Base-by-base conservation (phyloP, 2,329 filamentous ascomycete species). In the Acephala macrosclerotiorum region DNA sequence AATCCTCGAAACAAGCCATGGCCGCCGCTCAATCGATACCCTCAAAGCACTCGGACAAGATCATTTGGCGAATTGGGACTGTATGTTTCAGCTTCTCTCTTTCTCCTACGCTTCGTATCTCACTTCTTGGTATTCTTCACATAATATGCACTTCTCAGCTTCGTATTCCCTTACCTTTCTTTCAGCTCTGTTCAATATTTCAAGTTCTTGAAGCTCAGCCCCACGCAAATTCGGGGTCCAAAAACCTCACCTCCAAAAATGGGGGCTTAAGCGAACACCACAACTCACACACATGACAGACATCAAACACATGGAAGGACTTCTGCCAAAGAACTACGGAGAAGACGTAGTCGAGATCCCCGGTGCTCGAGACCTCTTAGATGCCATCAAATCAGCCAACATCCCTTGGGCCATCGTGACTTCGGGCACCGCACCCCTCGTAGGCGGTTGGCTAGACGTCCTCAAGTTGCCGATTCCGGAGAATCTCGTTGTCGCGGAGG, bases 1-100 rank as follows among this genome's bases (percentile, higher is more conserved):
- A 55, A 98, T 99, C 73, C 85, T 98, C 29, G 86, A 93, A 74
- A 97, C 93, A 11, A 97, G 94, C 5, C 96, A 99, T 79, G 96
- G 96, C 68, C 88, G 95, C 66, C 85, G 96, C 65, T 93, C 89
- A 71, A 97, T 98, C 74, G 96, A 99, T 74, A 89, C 91, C 2
- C 84, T 99, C 65, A 87, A 87, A 77, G 82, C 94, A 33, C 87
- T 97, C 65, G 90, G 92, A 68, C 65, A 58, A 12, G 91, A 93
- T 18, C 89, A 92, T 72, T 93, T 93, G 77, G 96, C 96, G 49
- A 97, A 91, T 73, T 95, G 92, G 93, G 93, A 97, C 70, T 97
- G 93, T 96, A 80, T 81, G 92, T 87, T 36, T 53, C 49, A 53
- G 49, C 49, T 33, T 14, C 49, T 33, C 11, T 53, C 22, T 33